These are phyloP conservation scores for Aspergillus ochraceoroseus DNA, from an alignment of 2,329 filamentous ascomycete genomes.

Conservation along the genomic window DNA sequence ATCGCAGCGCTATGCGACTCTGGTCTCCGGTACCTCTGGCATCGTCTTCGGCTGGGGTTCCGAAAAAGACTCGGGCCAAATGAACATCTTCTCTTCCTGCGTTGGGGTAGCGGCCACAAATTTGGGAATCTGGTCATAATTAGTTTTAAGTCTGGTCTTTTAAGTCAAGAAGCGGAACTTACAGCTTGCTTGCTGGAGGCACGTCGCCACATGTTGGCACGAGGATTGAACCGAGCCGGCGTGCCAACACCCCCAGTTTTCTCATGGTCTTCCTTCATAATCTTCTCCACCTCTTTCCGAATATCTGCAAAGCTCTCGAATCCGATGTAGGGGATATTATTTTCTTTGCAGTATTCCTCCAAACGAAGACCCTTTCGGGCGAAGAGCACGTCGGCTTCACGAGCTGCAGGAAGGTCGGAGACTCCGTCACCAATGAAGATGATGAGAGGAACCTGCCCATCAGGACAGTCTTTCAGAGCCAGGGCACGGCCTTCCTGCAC, in stretches of 20 bases:
- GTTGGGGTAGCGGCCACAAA: conserved; percentile 51
- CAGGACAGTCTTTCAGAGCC: conserved; percentile 52
- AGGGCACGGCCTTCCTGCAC: conserved; percentile 57
- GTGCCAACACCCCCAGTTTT: conserved; percentile 58
- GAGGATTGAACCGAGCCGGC: conserved; percentile 60
- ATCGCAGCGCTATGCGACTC: no score
- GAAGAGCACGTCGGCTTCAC: conserved; percentile 64
- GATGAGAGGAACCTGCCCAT: conserved; percentile 61
- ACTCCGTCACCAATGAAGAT: conserved; percentile 68
- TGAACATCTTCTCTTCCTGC: conserved; percentile 57
- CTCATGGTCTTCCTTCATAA: conserved; percentile 56
- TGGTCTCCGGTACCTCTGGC: no score
- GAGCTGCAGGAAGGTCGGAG: conserved; percentile 61
- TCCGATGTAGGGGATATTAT: conserved; percentile 56
- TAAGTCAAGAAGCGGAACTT: no score
- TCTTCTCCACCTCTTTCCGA: conserved; percentile 55
- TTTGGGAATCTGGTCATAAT: conserved; percentile 45
- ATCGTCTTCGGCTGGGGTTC: no score
- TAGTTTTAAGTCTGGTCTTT: no score
- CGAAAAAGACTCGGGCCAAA: conserved; percentile 58
- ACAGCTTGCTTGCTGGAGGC: conserved; percentile 56
- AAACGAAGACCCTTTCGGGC: conserved; percentile 60
- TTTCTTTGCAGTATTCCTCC: conserved; percentile 62
- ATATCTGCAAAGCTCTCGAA: conserved; percentile 65
- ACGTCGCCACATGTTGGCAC: conserved; percentile 63